These are phyloP conservation scores for Ogataea parapolymorpha DNA, from an alignment of 805 yeast genomes.

Conservation along the genomic window DNA sequence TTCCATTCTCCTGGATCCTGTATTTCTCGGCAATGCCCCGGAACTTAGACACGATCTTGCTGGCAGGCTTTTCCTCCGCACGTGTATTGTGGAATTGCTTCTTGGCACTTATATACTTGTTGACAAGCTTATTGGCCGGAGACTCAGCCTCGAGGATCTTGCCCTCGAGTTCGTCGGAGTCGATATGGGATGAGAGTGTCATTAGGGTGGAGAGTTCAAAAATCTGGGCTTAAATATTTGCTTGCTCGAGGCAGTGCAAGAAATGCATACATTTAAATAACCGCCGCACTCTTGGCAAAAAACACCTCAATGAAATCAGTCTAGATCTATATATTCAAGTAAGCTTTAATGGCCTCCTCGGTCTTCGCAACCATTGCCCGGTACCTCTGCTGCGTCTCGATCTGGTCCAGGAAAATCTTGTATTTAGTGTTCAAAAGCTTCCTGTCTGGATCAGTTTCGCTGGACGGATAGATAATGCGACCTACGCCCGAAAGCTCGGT, in stretches of 20 bases:
- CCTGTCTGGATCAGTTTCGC: constrained; percentile 58
- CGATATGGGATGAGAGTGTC: constrained; percentile 45
- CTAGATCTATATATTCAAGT: constrained; percentile 22
- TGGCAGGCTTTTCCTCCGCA: constrained; percentile 9
- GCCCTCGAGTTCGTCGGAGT: constrained; percentile 41
- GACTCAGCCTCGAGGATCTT: constrained; percentile 27
- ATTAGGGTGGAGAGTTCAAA: constrained; percentile 21
- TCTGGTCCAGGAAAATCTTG: constrained; percentile 83
- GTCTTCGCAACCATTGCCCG: constrained; percentile 61
- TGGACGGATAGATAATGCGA: constrained; percentile 66
- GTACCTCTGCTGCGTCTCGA: constrained; percentile 73
- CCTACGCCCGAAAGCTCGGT: constrained; percentile 80
- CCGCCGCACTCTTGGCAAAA: constrained; percentile 1
- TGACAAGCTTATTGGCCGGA: constrained; percentile 10
- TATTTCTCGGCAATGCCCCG: constrained; percentile 49
- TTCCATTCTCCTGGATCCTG: constrained; percentile 56
- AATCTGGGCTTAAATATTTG: background rate
- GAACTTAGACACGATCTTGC: constrained; percentile 27
- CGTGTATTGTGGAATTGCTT: constrained; percentile 15
- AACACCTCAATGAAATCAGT: background rate
- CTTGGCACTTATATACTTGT: constrained; percentile 21
- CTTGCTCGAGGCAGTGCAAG: constrained; percentile 6
- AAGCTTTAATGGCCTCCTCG: constrained; percentile 32
- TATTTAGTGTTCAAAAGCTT: constrained; percentile 74
- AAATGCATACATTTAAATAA: background rate